Conservation (phyloP, 2,329 filamentous ascomycete species). For the Penicillium thymicola region DNA sequence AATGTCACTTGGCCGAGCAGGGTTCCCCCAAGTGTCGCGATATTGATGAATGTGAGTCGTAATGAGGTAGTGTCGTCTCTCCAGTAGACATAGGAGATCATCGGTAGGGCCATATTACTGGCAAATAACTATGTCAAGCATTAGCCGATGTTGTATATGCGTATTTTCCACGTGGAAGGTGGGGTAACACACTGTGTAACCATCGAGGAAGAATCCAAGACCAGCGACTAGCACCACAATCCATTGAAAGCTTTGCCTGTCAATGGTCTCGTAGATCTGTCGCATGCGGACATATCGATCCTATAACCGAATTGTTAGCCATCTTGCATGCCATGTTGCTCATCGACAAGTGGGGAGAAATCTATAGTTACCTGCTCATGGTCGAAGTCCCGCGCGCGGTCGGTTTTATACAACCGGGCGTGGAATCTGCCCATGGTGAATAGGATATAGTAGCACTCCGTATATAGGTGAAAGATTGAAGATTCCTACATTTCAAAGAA, state of each 20-base stretch:
- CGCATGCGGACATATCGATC: conserved; percentile 44
- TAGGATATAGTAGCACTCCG: background rate
- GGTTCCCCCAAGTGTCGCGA: conserved; percentile 47
- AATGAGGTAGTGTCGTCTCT: conserved; percentile 34
- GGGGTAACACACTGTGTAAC: conserved; percentile 36
- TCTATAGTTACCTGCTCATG: conserved; percentile 37
- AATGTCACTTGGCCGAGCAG: conserved; percentile 49
- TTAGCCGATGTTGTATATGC: background rate
- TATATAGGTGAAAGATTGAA: background rate
- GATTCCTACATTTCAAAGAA: background rate
- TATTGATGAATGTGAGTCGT: conserved; percentile 43
- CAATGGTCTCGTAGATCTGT: conserved; percentile 46
- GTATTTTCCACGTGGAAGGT: background rate
- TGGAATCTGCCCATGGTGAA: conserved; percentile 35
- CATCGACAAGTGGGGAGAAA: too few relatives aligned
- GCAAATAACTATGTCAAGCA: conserved; percentile 42
- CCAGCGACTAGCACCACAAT: conserved; percentile 47
- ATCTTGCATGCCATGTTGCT: background rate
- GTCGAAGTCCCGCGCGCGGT: conserved; percentile 44
- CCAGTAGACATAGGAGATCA: conserved; percentile 51
- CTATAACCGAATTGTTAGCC: conserved; percentile 15
- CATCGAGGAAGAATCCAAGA: conserved; percentile 51
- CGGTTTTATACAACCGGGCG: conserved; percentile 42
- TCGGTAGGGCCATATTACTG: conserved; percentile 50
- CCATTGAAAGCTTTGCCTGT: conserved; percentile 44